Conservation (phyloP, 305 asterid species). For the Solanum hybrid region DNA sequence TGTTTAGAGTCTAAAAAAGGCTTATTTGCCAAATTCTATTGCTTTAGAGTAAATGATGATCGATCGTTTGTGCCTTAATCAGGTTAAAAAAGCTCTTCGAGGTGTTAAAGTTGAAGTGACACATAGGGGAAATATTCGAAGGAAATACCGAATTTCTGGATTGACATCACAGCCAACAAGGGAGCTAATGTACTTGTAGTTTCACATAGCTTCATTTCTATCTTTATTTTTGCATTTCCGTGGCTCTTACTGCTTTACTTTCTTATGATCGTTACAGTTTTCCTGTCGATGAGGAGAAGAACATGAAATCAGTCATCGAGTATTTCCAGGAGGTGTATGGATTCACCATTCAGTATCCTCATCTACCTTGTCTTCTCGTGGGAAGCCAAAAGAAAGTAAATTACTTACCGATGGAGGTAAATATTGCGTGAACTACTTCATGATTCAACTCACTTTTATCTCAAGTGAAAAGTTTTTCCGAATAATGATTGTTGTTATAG, state of each 20-base stretch:
- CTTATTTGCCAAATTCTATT: neutral
- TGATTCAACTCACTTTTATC: neutral
- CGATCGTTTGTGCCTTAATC: neutral
- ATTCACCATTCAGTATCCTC: constrained; percentile 46
- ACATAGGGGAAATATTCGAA: constrained; percentile 24
- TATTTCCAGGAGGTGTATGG: constrained; percentile 54
- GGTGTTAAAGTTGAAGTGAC: constrained; percentile 36
- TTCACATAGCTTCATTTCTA: neutral
- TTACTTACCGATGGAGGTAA: constrained; percentile 43
- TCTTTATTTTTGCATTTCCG: neutral
- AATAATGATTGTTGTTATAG: constrained; percentile 1
- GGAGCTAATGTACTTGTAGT: constrained; percentile 21
- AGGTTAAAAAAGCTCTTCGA: constrained; percentile 36
- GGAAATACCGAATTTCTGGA: constrained; percentile 28
- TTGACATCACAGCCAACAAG: constrained; percentile 28
- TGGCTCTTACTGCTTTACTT: neutral
- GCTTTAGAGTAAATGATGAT: neutral
- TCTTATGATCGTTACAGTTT: constrained; percentile 26
- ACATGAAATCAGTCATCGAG: constrained; percentile 49
- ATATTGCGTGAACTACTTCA: neutral
- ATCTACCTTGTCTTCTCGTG: constrained; percentile 55
- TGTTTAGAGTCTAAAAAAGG: neutral
- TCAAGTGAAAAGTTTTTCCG: neutral
- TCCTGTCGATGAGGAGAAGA: constrained; percentile 55
- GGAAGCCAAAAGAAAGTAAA: constrained; percentile 54